Base-by-base conservation (phyloP, 768 basidiomycete species). In the Rubroboletus satanas region DNA sequence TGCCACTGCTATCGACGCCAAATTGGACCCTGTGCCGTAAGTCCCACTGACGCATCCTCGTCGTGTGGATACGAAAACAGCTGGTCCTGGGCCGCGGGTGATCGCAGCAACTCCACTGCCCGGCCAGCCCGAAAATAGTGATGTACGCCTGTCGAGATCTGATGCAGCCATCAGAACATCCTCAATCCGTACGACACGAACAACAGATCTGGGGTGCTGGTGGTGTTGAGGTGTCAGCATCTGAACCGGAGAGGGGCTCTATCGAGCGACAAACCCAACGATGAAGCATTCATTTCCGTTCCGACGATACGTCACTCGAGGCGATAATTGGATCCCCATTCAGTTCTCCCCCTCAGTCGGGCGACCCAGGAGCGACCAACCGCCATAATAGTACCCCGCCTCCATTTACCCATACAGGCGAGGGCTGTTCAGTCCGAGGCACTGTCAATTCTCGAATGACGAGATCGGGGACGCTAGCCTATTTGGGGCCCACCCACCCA, bases 221-320 rank as follows among this genome's bases (percentile, higher is more conserved):
- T 41, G n/a, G 9, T 15, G 51, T 45, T 21, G 4, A 31, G 31
- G 18, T 15, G 32, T 32, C 21, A 47, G 46, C 36, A 1, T 23
- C 10, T 7, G 12, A 29, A 23, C 4, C 28, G 15, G 10, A 47
- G 18, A 31, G 44, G 54, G 32, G 23, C 29, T 35, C 32, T 14
- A 18, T 32, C 38, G 18, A 10, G 21, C 12, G 37, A 23, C 21
- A 45, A 14, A 49, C 26, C 7, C 7, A 23, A 18, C 11, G n/a
- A 21, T 3, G 35, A 35, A 41, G 29, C 1, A 4, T 62, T 58
- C 60, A 58, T 62, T 52, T 58, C 56, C 61, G 56, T 45, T 31
- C 43, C 44, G 36, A 57, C 10, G 21, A 57, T 31, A 43, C 49
- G 49, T 45, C 29, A 45, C 32, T 17, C 11, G 32, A 32, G 39